phyloP scores from a whole-genome alignment of 257 asterid species.

The Nicotiana benthamiana region DNA sequence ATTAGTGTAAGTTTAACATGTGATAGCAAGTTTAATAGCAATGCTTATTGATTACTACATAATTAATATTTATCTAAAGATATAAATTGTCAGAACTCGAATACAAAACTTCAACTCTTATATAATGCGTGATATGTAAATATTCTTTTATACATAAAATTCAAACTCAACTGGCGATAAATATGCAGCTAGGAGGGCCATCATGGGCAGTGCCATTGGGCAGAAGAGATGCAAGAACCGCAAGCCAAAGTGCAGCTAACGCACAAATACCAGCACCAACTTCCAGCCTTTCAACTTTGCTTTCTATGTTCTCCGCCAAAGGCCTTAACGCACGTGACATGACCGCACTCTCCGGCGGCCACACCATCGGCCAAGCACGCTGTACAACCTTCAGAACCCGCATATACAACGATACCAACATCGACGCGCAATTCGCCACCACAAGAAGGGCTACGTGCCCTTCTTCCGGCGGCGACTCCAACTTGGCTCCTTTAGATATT shows the following conservation, averaged over 20 bases:
- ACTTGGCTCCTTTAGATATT: constrained; percentile 33
- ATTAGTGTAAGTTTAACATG: no score
- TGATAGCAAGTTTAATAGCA: no score
- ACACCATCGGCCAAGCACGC: constrained; percentile 57
- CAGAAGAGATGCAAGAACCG: constrained; percentile 54
- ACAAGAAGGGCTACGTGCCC: constrained; percentile 45
- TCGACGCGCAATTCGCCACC: constrained; percentile 39
- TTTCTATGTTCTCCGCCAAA: constrained; percentile 29
- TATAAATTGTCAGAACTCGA: no score
- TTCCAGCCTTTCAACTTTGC: constrained; percentile 34
- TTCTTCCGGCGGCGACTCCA: constrained; percentile 36
- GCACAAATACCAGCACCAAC: constrained; percentile 36
- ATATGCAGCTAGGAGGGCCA: constrained; percentile 45
- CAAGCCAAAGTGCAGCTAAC: constrained; percentile 42
- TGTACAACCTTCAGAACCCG: constrained; percentile 42
- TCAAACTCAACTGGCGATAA: no score
- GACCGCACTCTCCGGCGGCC: constrained; percentile 63
- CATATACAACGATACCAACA: constrained; percentile 56
- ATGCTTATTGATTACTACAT: no score
- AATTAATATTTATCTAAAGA: no score
- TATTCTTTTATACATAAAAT: no score
- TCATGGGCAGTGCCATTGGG: constrained; percentile 48
- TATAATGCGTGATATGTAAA: no score
- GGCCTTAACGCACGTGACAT: constrained; percentile 47
- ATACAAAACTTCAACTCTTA: no score